Conservation (phyloP, 148 eudicot genomes). For the Arbutus unedo region DNA sequence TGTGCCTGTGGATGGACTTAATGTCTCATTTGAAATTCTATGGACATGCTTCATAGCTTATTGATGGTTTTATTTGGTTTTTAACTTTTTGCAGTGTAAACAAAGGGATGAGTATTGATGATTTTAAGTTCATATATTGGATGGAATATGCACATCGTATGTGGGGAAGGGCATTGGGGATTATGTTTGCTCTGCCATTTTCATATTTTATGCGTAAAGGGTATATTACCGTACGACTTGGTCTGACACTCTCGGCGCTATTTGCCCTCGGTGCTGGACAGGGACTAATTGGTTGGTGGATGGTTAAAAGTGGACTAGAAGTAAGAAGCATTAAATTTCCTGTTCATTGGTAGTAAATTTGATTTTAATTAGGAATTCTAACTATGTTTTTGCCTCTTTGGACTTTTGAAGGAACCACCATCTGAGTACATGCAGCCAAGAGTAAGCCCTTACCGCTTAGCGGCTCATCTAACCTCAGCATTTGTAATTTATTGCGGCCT, state of each 20-base stretch:
- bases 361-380: background rate
- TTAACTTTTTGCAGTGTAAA: conserved; percentile 49
- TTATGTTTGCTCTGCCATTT: conserved; percentile 97
- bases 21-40: background rate
- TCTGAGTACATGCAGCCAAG: conserved; percentile 84
- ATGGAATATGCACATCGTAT: conserved; percentile 99
- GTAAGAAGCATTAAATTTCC: conserved; percentile 29
- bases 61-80: background rate
- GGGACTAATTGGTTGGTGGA: conserved; percentile 99
- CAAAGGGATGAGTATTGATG: conserved; percentile 88
- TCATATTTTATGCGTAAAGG: conserved; percentile 89
- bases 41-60: background rate
- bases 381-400: background rate
- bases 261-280: conserved; percentile 97
- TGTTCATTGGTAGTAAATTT: background rate
- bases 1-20: background rate
- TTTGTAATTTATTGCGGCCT: conserved; percentile 84
- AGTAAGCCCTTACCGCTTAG: conserved; percentile 94
- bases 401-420: conserved; percentile 59
- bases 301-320: conserved; percentile 99
- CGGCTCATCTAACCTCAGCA: conserved; percentile 97
- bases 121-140: conserved; percentile 96
- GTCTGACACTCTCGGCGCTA: conserved; percentile 70
- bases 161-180: conserved; percentile 99
- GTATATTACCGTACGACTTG: conserved; percentile 76